A percentile compares a stretch with the other conserved stretches of the same genome.
These are phyloP conservation scores for Ilex aquifolium DNA, from an alignment of 257 asterid genomes.

Conservation along the genomic window DNA sequence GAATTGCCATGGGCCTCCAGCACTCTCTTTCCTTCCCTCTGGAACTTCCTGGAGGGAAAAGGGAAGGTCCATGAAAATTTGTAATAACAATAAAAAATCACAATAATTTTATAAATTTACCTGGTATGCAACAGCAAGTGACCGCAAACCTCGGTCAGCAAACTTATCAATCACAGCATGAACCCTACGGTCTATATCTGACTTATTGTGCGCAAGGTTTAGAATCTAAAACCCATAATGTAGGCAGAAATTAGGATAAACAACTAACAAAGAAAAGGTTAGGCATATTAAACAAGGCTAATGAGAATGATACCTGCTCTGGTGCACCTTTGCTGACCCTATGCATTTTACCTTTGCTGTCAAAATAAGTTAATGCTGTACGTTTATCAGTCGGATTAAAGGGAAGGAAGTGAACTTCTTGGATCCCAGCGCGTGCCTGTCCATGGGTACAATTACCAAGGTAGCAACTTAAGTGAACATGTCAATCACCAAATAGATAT, in stretches of 20 bases:
- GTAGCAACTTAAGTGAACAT: slow-evolving; percentile 8
- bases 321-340: slow-evolving; percentile 99
- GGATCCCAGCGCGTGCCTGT: slow-evolving; percentile 96
- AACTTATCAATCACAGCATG: slow-evolving; percentile 48
- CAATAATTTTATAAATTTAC: slow-evolving; percentile 12
- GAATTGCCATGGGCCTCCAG: slow-evolving; percentile 49
- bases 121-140: slow-evolving; percentile 53
- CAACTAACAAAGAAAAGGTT: background rate
- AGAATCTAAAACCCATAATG: slow-evolving; percentile 25
- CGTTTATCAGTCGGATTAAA: slow-evolving; percentile 95
- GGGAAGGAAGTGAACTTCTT: slow-evolving; percentile 92
- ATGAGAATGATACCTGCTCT: slow-evolving; percentile 58
- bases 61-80: background rate
- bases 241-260: slow-evolving; percentile 5
- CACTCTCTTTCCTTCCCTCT: slow-evolving; percentile 45
- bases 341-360: slow-evolving; percentile 80
- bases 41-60: slow-evolving; percentile 37
- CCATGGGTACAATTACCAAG: slow-evolving; percentile 4
- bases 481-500: background rate
- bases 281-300: slow-evolving; percentile 1
- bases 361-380: slow-evolving; percentile 90
- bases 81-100: background rate
- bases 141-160: slow-evolving; percentile 49
- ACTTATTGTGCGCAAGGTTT: slow-evolving; percentile 39
- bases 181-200: slow-evolving; percentile 43